phyloP scores from a whole-genome alignment of 352 stramenopile species.

The Phytophthora palmivora region DNA sequence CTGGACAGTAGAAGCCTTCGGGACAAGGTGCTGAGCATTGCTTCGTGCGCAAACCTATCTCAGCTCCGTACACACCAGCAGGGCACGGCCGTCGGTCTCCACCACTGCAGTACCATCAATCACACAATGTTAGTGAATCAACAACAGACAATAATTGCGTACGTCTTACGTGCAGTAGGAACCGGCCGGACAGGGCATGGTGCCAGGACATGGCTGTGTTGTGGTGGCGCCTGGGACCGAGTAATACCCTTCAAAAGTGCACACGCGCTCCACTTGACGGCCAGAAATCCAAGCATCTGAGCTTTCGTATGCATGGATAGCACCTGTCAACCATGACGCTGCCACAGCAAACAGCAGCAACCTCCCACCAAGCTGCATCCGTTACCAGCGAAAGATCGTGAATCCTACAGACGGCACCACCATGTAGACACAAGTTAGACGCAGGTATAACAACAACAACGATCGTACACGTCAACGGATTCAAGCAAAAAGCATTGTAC shows the following conservation, averaged over 20 bases:
- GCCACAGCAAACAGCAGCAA: slow-evolving; percentile 2
- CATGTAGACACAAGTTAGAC: neutral
- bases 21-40: slow-evolving; percentile 68
- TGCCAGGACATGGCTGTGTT: slow-evolving; percentile 45
- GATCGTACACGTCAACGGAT: neutral
- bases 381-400: slow-evolving; percentile 17
- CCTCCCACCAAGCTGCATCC: slow-evolving; percentile 19
- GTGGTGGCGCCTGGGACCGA: slow-evolving; percentile 43
- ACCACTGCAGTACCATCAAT: slow-evolving; percentile 34
- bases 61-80: slow-evolving; percentile 65
- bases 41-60: slow-evolving; percentile 39
- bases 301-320: slow-evolving; percentile 10
- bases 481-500: slow-evolving; percentile 40
- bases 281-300: slow-evolving; percentile 6
- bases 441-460: neutral
- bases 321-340: neutral
- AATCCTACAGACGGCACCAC: neutral
- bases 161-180: slow-evolving; percentile 70
- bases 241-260: slow-evolving; percentile 65
- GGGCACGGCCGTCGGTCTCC: slow-evolving; percentile 53
- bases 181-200: slow-evolving; percentile 48
- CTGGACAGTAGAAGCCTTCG: slow-evolving; percentile 68
- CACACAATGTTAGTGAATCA: slow-evolving; percentile 2
- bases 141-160: neutral
- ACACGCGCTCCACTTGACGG: slow-evolving; percentile 29